These are phyloP conservation scores for Suhomyces kunorum DNA, from an alignment of 1,139 yeast genomes.

Conservation along the genomic window DNA sequence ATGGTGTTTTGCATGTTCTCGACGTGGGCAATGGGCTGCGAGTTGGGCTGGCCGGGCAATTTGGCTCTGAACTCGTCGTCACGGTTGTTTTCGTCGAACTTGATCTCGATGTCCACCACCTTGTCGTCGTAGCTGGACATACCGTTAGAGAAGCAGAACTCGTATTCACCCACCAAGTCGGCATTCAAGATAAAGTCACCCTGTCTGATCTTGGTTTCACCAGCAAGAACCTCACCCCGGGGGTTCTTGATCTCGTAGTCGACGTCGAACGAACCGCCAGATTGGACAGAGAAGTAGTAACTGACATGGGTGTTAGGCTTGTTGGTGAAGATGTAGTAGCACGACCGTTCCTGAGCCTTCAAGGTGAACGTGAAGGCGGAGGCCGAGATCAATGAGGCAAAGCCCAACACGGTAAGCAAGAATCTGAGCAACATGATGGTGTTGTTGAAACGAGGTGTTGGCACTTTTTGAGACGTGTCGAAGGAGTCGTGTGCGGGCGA, in stretches of 20 bases:
- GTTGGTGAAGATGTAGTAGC: conserved; percentile 76
- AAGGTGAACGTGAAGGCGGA: conserved; percentile 75
- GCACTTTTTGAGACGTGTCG: conserved; percentile 14
- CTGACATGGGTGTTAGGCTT: conserved; percentile 64
- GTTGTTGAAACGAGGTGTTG: conserved; percentile 9
- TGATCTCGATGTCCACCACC: conserved; percentile 85
- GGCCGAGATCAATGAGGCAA: conserved; percentile 38
- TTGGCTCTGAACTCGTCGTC: conserved; percentile 53
- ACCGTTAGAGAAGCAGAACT: conserved; percentile 85
- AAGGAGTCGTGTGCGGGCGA: conserved; percentile 6
- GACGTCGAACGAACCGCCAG: conserved; percentile 85
- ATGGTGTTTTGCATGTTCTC: conserved; percentile 63
- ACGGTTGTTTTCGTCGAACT: conserved; percentile 50
- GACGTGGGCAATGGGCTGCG: conserved; percentile 57
- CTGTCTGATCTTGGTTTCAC: conserved; percentile 71
- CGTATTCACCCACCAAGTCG: conserved; percentile 76
- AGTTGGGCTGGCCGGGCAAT: conserved; percentile 64
- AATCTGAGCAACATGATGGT: conserved; percentile 19
- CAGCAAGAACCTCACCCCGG: conserved; percentile 54
- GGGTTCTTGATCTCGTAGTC: conserved; percentile 79
- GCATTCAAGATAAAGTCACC: conserved; percentile 83
- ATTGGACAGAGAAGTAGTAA: conserved; percentile 89
- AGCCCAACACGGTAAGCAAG: conserved; percentile 24
- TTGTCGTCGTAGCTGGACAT: conserved; percentile 88
- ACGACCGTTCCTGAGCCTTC: conserved; percentile 75